Evolutionary conservation across 352 stramenopile genomes (phyloP), one percentile per base, ranked within the genome.

Genomic region (Phytophthora idaei): DNA sequence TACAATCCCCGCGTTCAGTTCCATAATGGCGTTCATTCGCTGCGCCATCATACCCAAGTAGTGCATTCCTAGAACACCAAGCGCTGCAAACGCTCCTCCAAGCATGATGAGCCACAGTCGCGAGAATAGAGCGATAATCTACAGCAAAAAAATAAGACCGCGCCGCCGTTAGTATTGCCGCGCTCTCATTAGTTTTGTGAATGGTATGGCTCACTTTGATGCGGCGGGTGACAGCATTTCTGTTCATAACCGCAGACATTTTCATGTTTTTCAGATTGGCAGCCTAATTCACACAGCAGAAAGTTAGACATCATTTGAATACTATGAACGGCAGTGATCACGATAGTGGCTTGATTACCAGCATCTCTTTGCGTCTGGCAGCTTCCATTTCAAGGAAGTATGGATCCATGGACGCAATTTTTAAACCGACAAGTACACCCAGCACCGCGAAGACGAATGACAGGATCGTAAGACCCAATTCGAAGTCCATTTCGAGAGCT

Each of bases 1-100:
- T 27, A 87, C 74, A 57, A 87, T 66, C 0, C 73, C 74, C 0
- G 25, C 45, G 57, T 82, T 64, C 12, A 87, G 73, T 2, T 60
- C 34, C 74, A 87, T 78, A 11, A 46, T 69, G 0, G 72, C 55
- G 42, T 83, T 77, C 25, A 69, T 71, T 8, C 79, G 82, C 57
- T 90, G 78, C 1, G 77, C 82, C 36, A 85, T 57, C 82, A 91
- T 91, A 9, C 80, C 82, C 1, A 89, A 34, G 69, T 87, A 91
- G 60, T 90, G 82, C 82, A 91, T 91, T 0, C 79, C 77, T 1
- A 90, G 69, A 15, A 90, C 80, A 2, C 82, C 82, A 4, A 89
- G 57, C 0, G 78, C 80, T 2, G 82, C 79, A 25, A 85, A 83
- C 12, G 82, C 56, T 11, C 78, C 80, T 29, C 78, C 82, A 12